A percentile compares a stretch with the other conserved stretches of the same genome.
phyloP scores from a whole-genome alignment of 1,139 yeast species.

The Geotrichum restrictum region DNA sequence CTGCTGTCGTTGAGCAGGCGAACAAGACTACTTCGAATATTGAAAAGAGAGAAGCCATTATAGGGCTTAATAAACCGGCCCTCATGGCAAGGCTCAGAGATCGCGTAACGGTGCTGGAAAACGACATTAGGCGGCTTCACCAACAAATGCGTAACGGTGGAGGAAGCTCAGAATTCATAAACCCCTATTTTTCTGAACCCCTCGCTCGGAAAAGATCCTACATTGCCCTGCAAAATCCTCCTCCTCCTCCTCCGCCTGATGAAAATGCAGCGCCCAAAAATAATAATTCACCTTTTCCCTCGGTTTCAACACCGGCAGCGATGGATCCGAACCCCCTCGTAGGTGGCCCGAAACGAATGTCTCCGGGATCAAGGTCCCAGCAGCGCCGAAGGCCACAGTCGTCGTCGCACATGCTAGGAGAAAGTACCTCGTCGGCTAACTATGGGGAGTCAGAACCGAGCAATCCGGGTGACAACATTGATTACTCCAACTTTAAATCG shows the following conservation, averaged over 20 bases:
- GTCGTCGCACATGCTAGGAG: background rate
- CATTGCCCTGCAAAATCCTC: too few species aligned
- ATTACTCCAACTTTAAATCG: conserved; percentile 1
- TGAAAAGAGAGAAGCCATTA: conserved; percentile 7
- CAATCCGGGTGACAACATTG: conserved; percentile 8
- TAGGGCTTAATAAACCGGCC: conserved; percentile 10
- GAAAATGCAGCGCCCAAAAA: too few species aligned
- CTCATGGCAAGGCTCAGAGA: conserved; percentile 14
- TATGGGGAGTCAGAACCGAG: conserved; percentile 9
- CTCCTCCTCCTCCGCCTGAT: too few species aligned
- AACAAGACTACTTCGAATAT: conserved; percentile 5
- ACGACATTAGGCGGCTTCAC: conserved; percentile 13
- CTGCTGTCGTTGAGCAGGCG: conserved; percentile 8
- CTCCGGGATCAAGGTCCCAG: background rate
- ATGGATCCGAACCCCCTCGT: background rate
- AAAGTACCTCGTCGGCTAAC: background rate
- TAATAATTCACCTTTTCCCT: too few species aligned
- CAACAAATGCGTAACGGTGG: conserved; percentile 1
- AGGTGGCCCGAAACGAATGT: background rate
- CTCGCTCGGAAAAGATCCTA: too few species aligned
- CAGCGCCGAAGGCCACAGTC: background rate
- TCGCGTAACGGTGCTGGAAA: conserved; percentile 14
- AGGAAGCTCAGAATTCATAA: background rate
- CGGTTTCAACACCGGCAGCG: background rate
- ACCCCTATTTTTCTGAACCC: too few species aligned